Evolutionary conservation across 192 early-diverging fungal genomes (phyloP), one percentile per base, ranked within the genome.

Genomic region (Entophlyctis luteolus): DNA sequence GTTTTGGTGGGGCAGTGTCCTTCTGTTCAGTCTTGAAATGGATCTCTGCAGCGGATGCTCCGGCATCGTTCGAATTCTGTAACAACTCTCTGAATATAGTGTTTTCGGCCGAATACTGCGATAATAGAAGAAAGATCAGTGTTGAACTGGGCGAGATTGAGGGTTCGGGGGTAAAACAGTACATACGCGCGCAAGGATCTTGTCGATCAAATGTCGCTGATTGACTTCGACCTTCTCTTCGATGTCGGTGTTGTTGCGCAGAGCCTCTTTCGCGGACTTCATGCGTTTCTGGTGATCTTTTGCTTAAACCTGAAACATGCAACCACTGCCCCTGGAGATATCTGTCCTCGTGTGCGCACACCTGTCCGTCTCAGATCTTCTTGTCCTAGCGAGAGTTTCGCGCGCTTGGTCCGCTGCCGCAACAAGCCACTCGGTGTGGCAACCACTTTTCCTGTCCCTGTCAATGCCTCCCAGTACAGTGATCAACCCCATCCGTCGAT

Each of bases 121-220:
- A 39, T 22, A 20, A 38, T 48, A 36, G 32, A 62, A 32, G 4
- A 28, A 14, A 33, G 20, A 35, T 47, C 31, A 38, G 20, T 10
- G 2, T 36, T 8, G 67, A 8, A 68, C 10, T n/a, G 14, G 31
- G 59, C 31, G 45, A 37, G 47, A 10, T 46, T 60, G 32, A 77
- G 53, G 27, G 60, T 50, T 48, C 34, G 35, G 42, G 12, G 42
- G 42, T 16, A n/a, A n/a, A n/a, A n/a, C n/a, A n/a, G n/a, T n/a
- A 33, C 63, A 31, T 23, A 66, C 63, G 68, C 87, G 75, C 14
- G 90, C 91, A 4, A 94, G 78, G 38, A 93, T 92, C 79, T 95
- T 95, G 72, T 95, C 93, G 67, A 95, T 92, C 23, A 95, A 77
- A 76, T 91, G 90, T 18, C 93, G 78, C 72, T 93, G 91, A 76